Evolutionary conservation across 2,329 filamentous ascomycete genomes (phyloP), one percentile per base, ranked within the genome.

Genomic region (Alternaria burnsii): DNA sequence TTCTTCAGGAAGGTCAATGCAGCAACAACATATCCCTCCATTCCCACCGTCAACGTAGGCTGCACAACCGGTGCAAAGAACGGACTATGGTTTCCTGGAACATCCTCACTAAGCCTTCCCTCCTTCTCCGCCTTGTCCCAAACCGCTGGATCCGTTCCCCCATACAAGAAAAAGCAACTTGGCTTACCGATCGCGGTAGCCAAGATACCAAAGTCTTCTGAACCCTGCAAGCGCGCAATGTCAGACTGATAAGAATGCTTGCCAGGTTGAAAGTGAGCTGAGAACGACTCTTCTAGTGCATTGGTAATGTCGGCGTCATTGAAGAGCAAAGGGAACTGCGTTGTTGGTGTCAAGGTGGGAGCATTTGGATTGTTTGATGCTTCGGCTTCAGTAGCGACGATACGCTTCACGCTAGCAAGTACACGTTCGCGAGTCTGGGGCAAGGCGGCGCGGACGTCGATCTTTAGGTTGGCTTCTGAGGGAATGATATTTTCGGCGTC

Each of bases 401-500:
- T 87, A 4, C 86, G 80, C 46, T 79, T 72, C 12, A 89, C 80
- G 20, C 79, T 79, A 6, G 73, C 72, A 3, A 87, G 69, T 1
- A 87, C 80, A 52, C 79, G 77, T 5, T 82, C 72, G 8, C 86
- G 80, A 2, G 82, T 85, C 26, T 79, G 75, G 1, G 79, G 69
- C 10, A 78, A 79, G 3, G 82, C 80, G 22, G 83, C 80, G 26
- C 87, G 80, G 5, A 88, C 81, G 67, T 89, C 84, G 40, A 89
- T 71, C 12, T 84, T 84, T 5, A 89, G 77, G 50, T 83, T 79
- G 0, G 86, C 87, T 14, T 80, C 72, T 54, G 85, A 84, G 0
- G 85, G 79, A 54, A 89, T 88, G 56, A 89, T 82, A 66, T 89
- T 89, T 71, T 88, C 86, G 1, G 85, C 82, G 62, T 86, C 82